These are phyloP conservation scores for Wickerhamiella nectarea DNA, from an alignment of 805 yeast genomes.

Conservation along the genomic window DNA sequence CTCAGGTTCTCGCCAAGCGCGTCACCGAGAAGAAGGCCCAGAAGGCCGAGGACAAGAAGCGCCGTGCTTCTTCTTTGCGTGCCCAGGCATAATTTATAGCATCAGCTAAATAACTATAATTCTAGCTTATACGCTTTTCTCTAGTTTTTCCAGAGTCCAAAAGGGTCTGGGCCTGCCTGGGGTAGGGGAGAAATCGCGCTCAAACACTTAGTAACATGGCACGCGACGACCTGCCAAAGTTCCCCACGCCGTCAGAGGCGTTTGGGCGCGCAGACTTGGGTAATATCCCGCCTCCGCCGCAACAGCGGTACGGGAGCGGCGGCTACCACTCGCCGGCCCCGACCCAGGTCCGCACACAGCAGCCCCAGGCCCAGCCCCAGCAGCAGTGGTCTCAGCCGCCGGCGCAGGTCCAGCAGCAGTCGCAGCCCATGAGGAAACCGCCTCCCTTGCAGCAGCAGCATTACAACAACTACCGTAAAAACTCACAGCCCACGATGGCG, in stretches of 20 bases:
- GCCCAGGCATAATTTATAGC: slow-evolving; percentile 16
- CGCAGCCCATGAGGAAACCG: background rate
- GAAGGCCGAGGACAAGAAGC: slow-evolving; percentile 97
- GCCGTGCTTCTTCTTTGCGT: slow-evolving; percentile 97
- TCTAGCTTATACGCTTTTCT: background rate
- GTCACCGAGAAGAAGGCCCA: slow-evolving; percentile 97
- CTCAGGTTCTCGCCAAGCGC: slow-evolving; percentile 96
- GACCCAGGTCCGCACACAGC: background rate
- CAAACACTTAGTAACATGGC: background rate
- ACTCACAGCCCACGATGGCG: background rate
- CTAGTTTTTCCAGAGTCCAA: too few relatives aligned
- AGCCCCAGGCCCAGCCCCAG: background rate
- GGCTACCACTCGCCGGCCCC: background rate
- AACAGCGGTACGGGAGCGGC: slow-evolving; percentile 14
- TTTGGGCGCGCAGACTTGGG: slow-evolving; percentile 15
- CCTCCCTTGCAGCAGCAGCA: background rate
- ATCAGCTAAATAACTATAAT: background rate
- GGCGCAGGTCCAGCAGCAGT: background rate
- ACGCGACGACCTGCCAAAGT: slow-evolving; percentile 19
- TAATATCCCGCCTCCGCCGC: slow-evolving; percentile 17
- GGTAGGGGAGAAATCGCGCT: background rate
- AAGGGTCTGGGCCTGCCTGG: too few relatives aligned
- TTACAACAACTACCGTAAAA: background rate
- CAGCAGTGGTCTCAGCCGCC: background rate
- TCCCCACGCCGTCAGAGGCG: slow-evolving; percentile 23